Base-by-base conservation (phyloP, 805 yeast species). In the Wickerhamiella hasegawae region DNA sequence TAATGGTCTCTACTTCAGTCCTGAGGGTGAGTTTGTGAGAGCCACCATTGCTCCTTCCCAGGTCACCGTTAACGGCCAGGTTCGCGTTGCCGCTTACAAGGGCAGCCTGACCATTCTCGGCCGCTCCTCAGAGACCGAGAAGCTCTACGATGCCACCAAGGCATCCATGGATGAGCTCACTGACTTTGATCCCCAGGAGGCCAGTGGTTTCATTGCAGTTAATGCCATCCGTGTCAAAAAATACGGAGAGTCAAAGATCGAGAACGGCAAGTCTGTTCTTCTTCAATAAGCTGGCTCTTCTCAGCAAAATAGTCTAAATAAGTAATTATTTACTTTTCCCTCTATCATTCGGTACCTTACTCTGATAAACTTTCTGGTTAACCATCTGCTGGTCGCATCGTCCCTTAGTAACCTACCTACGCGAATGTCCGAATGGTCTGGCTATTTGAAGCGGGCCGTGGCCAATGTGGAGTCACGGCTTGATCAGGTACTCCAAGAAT, bases 161-260 rank as follows among this genome's bases (percentile, higher is more conserved):
- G 85, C 96, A 12, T 87, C 97, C 10, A 90, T 90, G 98, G 98
- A 90, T 63, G 98, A 90, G 66, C 75, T 90, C 54, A 84, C 96
- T 40, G 98, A 95, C 40, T 90, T 90, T 71, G 77, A 81, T 52
- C 98, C 98, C 45, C 84, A 80, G 59, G 97, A 87, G 60, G 83
- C 98, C 40, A 66, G 92, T 42, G 98, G 98, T 38, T 90, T 90
- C 72, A 90, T 90, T 62, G 82, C 94, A 48, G 94, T 90, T 50
- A 96, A 90, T 69, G 82, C 97, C 43, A 90, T 90, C 61, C 83
- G 98, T 71, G 81, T 87, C 59, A 90, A 90, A 72, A 90, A 90
- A 66, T 90, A 82, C 60, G 98, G 98, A 60, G 92, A 84, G 65
- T 71, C 90, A 53, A 93, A 84, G 59, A 76, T 81, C 64, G 85